Evolutionary conservation across 345 rosid genomes (phyloP), one percentile per base, ranked within the genome.

Genomic region (Carallia brachiata): DNA sequence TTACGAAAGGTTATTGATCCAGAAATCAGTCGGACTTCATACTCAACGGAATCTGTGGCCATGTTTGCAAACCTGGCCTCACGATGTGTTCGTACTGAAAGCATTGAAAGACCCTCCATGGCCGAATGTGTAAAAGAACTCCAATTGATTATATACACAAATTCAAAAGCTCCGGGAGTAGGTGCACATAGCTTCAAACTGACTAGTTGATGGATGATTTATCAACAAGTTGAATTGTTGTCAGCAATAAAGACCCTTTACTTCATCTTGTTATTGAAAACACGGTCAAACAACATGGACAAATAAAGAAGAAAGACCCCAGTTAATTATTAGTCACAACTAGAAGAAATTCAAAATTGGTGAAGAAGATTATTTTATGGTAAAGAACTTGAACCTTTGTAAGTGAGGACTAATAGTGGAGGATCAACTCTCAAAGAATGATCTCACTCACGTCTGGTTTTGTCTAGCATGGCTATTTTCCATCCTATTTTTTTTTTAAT

Each of bases 21-120:
- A n/a, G 92, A 94, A 62, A 78, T 94, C 72, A 70, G 80, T 44
- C 84, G 89, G 68, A 81, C 80, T 73, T 90, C 96, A 53, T 90
- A 86, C 87, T 81, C 87, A 65, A 77, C 90, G 78, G 95, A 91
- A 80, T 87, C 97, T 10, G 63, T 90, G 82, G 84, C 89, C 68
- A 90, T 91, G 95, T 94, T 91, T 75, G 93, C 97, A 61, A 86
- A 91, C 76, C 70, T 94, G 64, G 98, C 97, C 74, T 91, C 97
- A 28, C 85, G 98, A n/a, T 91, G 98, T 54, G 90, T 94, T 62
- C 95, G 93, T 37, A 75, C 77, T 52, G 97, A 90, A 71, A 90
- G 98, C 70, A 79, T 80, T n/a, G 95, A 91, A 77, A 80, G 98
- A 66, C 97, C 98, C 59, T 79, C 88, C 0, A 91, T 94, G 84